Evolutionary conservation across 2,329 filamentous ascomycete species (phyloP), one percentile per base, ranked within the genome.

Genomic region (Paraphoma sp.): DNA sequence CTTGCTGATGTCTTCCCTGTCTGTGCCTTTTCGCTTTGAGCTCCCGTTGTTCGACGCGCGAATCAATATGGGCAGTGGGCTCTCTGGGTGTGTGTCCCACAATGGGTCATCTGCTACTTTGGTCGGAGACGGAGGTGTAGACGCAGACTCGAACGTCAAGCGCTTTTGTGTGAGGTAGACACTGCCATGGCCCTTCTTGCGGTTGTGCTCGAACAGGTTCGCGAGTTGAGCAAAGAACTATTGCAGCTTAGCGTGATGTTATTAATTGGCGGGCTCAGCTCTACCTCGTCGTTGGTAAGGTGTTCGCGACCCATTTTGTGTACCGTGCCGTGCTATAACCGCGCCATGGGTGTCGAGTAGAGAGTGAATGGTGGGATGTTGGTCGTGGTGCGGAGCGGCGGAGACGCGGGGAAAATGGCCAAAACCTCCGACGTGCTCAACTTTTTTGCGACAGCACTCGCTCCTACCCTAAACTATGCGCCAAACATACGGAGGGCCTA

Each of bases 101-200:
- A 89, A 81, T 12, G 84, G 80, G 51, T 85, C 81, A 41, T 82
- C 80, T 56, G 79, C 78, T 45, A 77, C 66, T 64, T 79, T 80
- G 45, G 66, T 65, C 2, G 73, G 63, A 5, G 72, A 66, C n/a
- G 71, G 62, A 8, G 71, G 63, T 23, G 65, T 62, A 29, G 82
- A 57, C 18, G 79, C 69, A 6, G 80, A 71, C 41, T 81, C 67
- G 56, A 82, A 80, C 59, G 75, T 76, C 54, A 82, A 77, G 78
- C 90, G 84, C 75, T 94, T 94, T 73, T 96, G 91, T 49, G 86
- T 89, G 56, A 96, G 81, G 76, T 86, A 89, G 63, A 96, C 82
- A 48, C 87, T 87, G 67, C 90, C 90, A 76, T 92, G 89, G 68
- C 89, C 85, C 74, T 88, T 88, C 69, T 85, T 82, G 71, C 89